Percentiles rank a stretch among this genome's conserved stretches.
phyloP scores from a whole-genome alignment of 2,329 filamentous ascomycete genomes.

The Macrophomina tecta region DNA sequence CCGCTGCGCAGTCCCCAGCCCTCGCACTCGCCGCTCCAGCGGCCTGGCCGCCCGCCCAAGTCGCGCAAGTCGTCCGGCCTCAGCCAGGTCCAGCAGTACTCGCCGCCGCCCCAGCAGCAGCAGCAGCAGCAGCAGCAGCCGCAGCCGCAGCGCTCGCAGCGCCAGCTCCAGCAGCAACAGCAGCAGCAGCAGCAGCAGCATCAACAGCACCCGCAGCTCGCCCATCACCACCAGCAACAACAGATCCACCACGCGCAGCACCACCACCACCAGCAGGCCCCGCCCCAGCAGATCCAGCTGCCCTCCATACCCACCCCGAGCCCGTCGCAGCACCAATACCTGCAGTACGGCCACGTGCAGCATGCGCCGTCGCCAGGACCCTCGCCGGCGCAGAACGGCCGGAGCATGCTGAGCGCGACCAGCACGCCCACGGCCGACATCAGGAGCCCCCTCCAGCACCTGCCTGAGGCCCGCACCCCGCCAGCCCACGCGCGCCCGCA shows the following conservation, averaged over 20 bases:
- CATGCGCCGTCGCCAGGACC: constrained; percentile 21
- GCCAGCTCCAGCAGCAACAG: constrained; percentile 1
- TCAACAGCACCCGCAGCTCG: background rate
- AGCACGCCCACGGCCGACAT: constrained; percentile 28
- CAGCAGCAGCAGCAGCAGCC: constrained; percentile 10
- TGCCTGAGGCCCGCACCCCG: constrained; percentile 30
- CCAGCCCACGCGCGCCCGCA: constrained; percentile 39
- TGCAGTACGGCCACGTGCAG: constrained; percentile 16
- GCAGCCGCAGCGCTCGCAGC: background rate
- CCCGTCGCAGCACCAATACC: constrained; percentile 18
- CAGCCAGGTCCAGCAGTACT: constrained; percentile 47
- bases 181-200: background rate
- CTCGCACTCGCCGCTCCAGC: constrained; percentile 40
- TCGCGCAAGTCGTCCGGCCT: constrained; percentile 51
- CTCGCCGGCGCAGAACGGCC: constrained; percentile 23
- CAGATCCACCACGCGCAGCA: constrained; percentile 7
- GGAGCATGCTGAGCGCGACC: constrained; percentile 25
- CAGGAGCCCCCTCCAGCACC: constrained; percentile 29
- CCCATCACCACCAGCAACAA: constrained; percentile 11
- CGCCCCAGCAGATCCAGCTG: constrained; percentile 17
- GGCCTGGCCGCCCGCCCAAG: constrained; percentile 34
- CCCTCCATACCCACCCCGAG: constrained; percentile 2
- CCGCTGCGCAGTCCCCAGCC: constrained; percentile 29
- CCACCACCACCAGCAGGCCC: constrained; percentile 7
- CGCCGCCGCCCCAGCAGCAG: constrained; percentile 34